These are phyloP conservation scores for Escallonia rubra DNA, from an alignment of 129 eudicot species.

Conservation along the genomic window DNA sequence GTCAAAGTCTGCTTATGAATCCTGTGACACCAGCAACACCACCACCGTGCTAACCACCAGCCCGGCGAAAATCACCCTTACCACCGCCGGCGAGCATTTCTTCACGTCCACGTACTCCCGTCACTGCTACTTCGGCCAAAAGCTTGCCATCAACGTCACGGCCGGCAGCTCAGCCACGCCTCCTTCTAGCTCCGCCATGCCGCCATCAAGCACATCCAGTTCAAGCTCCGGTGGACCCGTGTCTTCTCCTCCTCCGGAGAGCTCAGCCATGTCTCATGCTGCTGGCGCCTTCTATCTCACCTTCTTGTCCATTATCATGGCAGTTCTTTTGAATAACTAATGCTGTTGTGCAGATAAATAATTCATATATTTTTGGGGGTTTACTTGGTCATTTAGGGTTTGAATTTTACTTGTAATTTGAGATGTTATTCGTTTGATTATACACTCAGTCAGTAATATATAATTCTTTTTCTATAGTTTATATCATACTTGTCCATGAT, in stretches of 20 bases:
- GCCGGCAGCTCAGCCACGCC: conserved; percentile 1
- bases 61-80: conserved; percentile 27
- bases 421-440: too few species aligned
- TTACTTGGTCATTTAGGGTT: too few species aligned
- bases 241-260: not conserved
- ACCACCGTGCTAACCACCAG: conserved; percentile 5
- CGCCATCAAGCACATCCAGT: not conserved
- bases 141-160: conserved; percentile 14
- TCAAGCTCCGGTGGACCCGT: not conserved
- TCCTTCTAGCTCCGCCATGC: conserved; percentile 3
- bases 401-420: too few species aligned
- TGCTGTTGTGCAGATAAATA: too few species aligned
- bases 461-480: too few species aligned
- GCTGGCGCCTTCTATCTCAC: not conserved
- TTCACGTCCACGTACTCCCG: conserved; percentile 16
- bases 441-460: too few species aligned
- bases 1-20: conserved; percentile 11
- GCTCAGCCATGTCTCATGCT: not conserved
- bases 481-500: too few species aligned
- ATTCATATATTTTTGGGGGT: too few species aligned
- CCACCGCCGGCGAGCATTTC: conserved; percentile 26
- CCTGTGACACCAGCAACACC: conserved; percentile 13
- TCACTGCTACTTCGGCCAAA: conserved; percentile 20
- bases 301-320: not conserved
- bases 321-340: not conserved